These are phyloP conservation scores for Colletotrichum liaoningense DNA, from an alignment of 2,329 filamentous ascomycete genomes.

Conservation along the genomic window DNA sequence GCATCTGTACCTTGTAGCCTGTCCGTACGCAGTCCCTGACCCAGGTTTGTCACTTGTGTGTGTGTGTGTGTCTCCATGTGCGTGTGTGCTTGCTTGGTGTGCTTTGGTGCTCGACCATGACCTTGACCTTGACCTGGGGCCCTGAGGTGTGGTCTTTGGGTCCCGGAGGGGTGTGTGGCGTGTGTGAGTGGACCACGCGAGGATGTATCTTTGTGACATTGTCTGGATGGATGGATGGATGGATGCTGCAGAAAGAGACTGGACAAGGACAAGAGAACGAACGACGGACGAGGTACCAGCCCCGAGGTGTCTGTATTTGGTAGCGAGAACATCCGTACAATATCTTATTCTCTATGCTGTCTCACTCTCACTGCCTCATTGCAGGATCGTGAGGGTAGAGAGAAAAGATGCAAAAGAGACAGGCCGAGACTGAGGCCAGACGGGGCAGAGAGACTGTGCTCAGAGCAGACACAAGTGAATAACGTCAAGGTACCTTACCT, in stretches of 20 bases:
- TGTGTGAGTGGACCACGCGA: background rate
- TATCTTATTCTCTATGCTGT: background rate
- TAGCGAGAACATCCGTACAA: background rate
- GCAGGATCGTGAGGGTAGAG: background rate
- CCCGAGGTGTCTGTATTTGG: background rate
- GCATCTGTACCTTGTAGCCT: too few species aligned
- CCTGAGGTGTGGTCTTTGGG: constrained; percentile 5
- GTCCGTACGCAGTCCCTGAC: background rate
- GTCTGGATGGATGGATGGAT: background rate
- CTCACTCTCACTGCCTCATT: background rate
- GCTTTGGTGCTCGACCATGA: background rate
- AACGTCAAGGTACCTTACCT: background rate
- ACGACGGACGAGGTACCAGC: background rate
- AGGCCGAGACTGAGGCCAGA: background rate
- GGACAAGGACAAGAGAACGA: background rate
- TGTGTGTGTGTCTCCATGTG: background rate
- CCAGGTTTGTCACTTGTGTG: background rate
- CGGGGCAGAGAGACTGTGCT: background rate
- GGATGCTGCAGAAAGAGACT: background rate
- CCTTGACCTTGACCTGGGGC: constrained; percentile 10
- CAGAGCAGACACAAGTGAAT: background rate
- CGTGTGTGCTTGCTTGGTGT: background rate
- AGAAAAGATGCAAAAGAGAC: background rate
- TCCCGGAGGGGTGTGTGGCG: background rate
- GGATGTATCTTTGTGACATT: background rate